A percentile compares a stretch with the other conserved stretches of the same genome.
These are phyloP conservation scores for Whalleya microplaca DNA, from an alignment of 2,329 filamentous ascomycete species.

Conservation along the genomic window DNA sequence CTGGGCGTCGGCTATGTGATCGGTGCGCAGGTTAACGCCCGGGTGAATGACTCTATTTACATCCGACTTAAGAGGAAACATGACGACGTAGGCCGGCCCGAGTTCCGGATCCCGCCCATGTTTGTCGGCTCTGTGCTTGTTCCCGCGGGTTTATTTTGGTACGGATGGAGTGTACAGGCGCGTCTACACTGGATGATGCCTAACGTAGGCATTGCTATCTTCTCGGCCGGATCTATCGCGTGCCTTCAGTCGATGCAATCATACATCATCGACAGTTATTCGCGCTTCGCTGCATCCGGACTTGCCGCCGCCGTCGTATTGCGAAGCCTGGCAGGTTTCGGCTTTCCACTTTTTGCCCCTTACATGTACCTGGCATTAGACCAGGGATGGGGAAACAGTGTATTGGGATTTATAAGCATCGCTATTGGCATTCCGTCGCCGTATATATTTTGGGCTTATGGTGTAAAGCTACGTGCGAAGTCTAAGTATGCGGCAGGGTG, in stretches of 20 bases:
- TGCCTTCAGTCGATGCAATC: conserved; percentile 56
- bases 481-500: not conserved
- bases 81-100: conserved; percentile 7
- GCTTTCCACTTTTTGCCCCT: conserved; percentile 62
- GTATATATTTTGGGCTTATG: conserved; percentile 17
- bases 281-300: conserved; percentile 35
- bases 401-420: conserved; percentile 49
- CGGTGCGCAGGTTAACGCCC: conserved; percentile 33
- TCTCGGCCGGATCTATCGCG: conserved; percentile 54
- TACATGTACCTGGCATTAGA: conserved; percentile 43
- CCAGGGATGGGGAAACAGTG: conserved; percentile 50
- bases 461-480: conserved; percentile 7
- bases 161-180: conserved; percentile 32
- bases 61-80: conserved; percentile 32
- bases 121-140: conserved; percentile 55
- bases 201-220: conserved; percentile 55
- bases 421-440: conserved; percentile 39
- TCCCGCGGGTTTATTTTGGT: conserved; percentile 45
- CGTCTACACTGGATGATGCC: conserved; percentile 37
- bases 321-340: conserved; percentile 50
- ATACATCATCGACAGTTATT: conserved; percentile 55
- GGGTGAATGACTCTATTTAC: conserved; percentile 38
- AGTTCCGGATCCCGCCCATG: conserved; percentile 53
- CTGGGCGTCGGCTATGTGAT: conserved; percentile 45
- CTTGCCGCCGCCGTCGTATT: conserved; percentile 45